Conservation (phyloP, 192 early-diverging fungal genomes). For the Obelidium mucronatum region DNA sequence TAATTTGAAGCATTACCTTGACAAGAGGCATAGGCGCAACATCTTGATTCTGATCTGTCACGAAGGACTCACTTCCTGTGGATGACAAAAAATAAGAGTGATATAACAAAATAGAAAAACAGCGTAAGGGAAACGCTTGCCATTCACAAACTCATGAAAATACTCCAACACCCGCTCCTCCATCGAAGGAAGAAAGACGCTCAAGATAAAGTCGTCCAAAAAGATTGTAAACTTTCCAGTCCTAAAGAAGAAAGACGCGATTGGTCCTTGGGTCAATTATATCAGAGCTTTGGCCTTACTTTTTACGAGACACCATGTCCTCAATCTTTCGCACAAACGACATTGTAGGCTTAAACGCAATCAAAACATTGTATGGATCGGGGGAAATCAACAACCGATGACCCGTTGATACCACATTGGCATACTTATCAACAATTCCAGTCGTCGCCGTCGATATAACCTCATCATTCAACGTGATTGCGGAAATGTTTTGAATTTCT, state of each 20-base stretch:
- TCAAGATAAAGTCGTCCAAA: constrained; percentile 79
- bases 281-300: constrained; percentile 48
- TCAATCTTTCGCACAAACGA: constrained; percentile 66
- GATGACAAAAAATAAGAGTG: constrained; percentile 44
- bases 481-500: neutral
- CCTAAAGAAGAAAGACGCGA: constrained; percentile 12
- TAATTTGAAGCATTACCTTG: constrained; percentile 71
- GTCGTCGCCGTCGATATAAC: neutral
- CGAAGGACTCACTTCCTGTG: constrained; percentile 62
- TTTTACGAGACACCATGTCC: constrained; percentile 52
- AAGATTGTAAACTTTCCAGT: constrained; percentile 66
- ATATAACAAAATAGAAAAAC: too few relatives aligned
- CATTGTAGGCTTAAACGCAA: constrained; percentile 73
- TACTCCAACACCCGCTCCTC: constrained; percentile 83
- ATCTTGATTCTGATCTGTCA: constrained; percentile 45
- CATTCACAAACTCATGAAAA: constrained; percentile 70
- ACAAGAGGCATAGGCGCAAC: constrained; percentile 69
- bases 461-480: constrained; percentile 5
- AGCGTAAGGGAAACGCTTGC: constrained; percentile 47
- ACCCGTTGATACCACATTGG: constrained; percentile 62
- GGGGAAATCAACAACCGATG: constrained; percentile 72
- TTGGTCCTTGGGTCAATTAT: too few relatives aligned
- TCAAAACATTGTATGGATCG: constrained; percentile 73
- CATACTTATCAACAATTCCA: constrained; percentile 72
- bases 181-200: constrained; percentile 83